Evolutionary conservation across 179 eudicot species (phyloP), one percentile per base, ranked within the genome.

Genomic region (Beta macrorhiza): DNA sequence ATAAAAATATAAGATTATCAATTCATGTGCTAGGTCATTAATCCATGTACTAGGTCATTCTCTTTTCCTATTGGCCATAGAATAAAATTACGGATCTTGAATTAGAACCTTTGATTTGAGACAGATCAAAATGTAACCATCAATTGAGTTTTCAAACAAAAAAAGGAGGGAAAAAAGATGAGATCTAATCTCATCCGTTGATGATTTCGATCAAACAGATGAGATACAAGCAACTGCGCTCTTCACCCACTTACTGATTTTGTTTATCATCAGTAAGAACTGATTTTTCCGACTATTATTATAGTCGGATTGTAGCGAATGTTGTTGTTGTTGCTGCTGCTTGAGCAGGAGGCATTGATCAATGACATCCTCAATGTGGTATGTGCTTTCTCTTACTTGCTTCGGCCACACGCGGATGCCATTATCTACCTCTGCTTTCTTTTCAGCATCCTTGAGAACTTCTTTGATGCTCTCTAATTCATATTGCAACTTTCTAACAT

Each of bases 371-470:
- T 77, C 62, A 1, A 77, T 49, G 2, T 7, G 49, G 47, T 22
- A 64, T 0, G 61, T 47, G 22, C 64, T 25, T 19, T 25, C 61
- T 49, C 58, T 51, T 8, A 51, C 72, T 65, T 77, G 80, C 61
- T 19, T 77, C 7, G 49, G 61, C 80, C 72, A 77, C 51, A 64
- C 72, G 1, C 8, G 15, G 25, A 64, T 22, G 61, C 45, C 32
- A 22, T 64, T 22, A 49, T 64, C 61, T 63, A 3, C 47, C 45
- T 77, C 61, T 0, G 62, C 55, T 44, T 44, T 44, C 61, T 42
- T 61, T 13, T 76, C 69, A 13, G 79, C 67, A 45, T 76, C 67
- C 12, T 59, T 59, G n/a, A 76, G 79, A 10, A 76, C 45, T 0
- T 1, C 68, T 44, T 55, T 37, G 67, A 75, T 59, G 52, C 9